These are phyloP conservation scores for Thraustochytrium sp. DNA, from an alignment of 352 stramenopile species.

Conservation along the genomic window DNA sequence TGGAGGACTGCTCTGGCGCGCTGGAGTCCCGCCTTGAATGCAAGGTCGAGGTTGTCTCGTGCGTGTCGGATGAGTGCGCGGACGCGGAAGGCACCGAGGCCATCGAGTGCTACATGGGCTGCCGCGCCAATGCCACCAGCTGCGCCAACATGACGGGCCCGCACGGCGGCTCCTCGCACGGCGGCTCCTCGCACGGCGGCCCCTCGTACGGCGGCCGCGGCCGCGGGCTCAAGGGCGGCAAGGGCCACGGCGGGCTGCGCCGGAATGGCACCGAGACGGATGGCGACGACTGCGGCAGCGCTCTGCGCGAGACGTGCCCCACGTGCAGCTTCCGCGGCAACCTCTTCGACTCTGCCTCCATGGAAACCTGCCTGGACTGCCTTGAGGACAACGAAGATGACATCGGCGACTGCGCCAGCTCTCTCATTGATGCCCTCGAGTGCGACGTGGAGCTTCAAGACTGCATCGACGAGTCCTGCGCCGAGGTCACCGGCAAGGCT, in stretches of 20 bases:
- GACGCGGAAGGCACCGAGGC: too few relatives aligned
- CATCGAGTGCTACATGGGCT: too few relatives aligned
- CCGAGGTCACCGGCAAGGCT: neutral
- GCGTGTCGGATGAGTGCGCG: neutral
- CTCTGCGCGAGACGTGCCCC: neutral
- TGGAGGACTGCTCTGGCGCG: neutral
- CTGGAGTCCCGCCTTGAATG: neutral
- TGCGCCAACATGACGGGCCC: too few relatives aligned
- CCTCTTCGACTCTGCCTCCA: neutral
- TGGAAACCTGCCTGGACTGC: neutral
- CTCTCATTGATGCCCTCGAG: neutral
- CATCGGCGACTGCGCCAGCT: neutral
- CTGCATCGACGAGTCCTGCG: neutral
- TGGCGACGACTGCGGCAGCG: neutral
- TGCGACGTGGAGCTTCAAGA: neutral
- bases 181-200: too few relatives aligned
- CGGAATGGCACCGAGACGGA: too few relatives aligned
- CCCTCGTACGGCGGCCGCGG: too few relatives aligned
- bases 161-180: too few relatives aligned
- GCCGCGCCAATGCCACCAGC: neutral
- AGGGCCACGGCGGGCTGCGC: too few relatives aligned
- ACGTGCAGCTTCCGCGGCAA: neutral
- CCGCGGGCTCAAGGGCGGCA: too few relatives aligned
- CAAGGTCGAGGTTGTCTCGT: neutral
- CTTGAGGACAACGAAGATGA: neutral